Evolutionary conservation across 495 filamentous ascomycete genomes (phyloP).

Genomic region (Astrothelium subdiscretum): DNA sequence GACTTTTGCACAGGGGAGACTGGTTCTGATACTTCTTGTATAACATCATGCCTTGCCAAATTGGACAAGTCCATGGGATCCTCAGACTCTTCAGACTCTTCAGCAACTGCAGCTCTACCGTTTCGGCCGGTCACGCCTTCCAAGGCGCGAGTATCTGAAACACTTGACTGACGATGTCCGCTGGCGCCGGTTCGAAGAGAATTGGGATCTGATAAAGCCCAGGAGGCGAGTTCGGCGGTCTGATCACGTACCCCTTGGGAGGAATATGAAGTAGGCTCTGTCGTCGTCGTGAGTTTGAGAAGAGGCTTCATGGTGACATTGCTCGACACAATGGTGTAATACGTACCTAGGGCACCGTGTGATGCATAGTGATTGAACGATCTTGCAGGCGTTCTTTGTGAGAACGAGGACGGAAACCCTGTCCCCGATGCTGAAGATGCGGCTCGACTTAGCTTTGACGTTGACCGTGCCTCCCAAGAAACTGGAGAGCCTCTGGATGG

Average conservation of each 20-base stretch:
- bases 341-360: conserved; percentile 50
- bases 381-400: conserved; percentile 56
- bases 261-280: conserved; percentile 61
- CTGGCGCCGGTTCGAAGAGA: conserved; percentile 20
- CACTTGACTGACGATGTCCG: conserved; percentile 18
- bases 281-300: conserved; percentile 25
- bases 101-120: neutral
- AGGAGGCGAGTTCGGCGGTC: conserved; percentile 80
- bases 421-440: conserved; percentile 12
- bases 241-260: conserved; percentile 72
- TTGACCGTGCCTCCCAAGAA: neutral
- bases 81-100: conserved; percentile 11
- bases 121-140: conserved; percentile 3
- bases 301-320: neutral
- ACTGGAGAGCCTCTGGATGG: neutral
- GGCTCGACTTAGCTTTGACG: conserved; percentile 4
- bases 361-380: conserved; percentile 71
- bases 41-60: conserved; percentile 19
- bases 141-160: conserved; percentile 5
- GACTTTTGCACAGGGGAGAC: conserved; percentile 35
- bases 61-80: conserved; percentile 22
- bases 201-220: conserved; percentile 59
- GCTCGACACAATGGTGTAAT: conserved; percentile 8
- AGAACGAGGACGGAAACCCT: conserved; percentile 31
- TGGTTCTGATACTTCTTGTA: conserved; percentile 53